These are phyloP conservation scores for Tillandsia fasciculata DNA, from an alignment of 176 grass and related monocot species.

Conservation along the genomic window DNA sequence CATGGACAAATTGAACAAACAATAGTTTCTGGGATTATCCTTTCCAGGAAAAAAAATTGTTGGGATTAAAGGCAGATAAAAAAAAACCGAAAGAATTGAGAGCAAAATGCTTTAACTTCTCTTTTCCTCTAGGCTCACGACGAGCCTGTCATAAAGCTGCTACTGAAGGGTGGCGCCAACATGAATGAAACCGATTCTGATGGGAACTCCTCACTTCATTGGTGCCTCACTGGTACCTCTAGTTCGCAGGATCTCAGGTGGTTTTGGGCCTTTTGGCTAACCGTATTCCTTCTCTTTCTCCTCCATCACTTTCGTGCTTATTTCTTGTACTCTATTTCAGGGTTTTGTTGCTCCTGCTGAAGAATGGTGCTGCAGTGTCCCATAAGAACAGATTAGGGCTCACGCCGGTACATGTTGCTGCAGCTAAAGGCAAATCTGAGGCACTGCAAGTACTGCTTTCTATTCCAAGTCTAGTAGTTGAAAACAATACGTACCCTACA, in stretches of 20 bases:
- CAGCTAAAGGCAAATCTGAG: slow-evolving; percentile 53
- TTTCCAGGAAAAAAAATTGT: too few species aligned
- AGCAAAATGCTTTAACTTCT: not conserved
- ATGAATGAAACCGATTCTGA: slow-evolving; percentile 43
- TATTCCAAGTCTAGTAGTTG: not conserved
- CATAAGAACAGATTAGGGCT: slow-evolving; percentile 52
- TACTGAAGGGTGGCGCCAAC: slow-evolving; percentile 40
- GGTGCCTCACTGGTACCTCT: slow-evolving; percentile 45
- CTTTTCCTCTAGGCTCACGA: slow-evolving; percentile 31
- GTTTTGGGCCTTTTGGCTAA: slow-evolving; percentile 1
- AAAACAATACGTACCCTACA: not conserved
- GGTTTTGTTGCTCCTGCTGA: slow-evolving; percentile 46
- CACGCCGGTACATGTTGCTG: slow-evolving; percentile 40
- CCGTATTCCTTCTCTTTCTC: not conserved
- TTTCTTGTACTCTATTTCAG: slow-evolving; percentile 15
- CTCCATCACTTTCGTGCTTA: not conserved
- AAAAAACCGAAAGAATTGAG: not conserved
- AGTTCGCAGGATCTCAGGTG: slow-evolving; percentile 46
- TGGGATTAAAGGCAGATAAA: too few species aligned
- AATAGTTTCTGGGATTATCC: too few species aligned
- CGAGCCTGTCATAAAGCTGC: slow-evolving; percentile 43
- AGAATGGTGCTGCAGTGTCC: slow-evolving; percentile 49
- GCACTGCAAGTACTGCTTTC: slow-evolving; percentile 44
- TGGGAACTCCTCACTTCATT: slow-evolving; percentile 55
- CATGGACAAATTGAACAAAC: too few species aligned